Evolutionary conservation across 345 rosid species (phyloP), one percentile per base, ranked within the genome.

Genomic region (Toxicodendron radicans): DNA sequence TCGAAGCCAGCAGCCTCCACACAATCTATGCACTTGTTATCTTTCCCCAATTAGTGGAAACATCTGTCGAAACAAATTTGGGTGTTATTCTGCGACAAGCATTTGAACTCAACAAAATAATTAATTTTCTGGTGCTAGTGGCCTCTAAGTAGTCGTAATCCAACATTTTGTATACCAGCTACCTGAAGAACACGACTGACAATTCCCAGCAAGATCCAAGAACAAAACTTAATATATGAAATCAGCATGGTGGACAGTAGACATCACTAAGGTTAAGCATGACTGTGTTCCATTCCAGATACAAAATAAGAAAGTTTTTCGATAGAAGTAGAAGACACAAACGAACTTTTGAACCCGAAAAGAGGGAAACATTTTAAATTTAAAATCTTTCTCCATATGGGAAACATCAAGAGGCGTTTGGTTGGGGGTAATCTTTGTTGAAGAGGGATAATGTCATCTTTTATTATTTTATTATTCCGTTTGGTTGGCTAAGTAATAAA

Each of bases 1-100:
- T 95, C 95, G 74, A 89, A 95, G 23, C 99, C 99, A 0, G 83
- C 56, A 11, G 11, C 2, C 72, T 92, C 97, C 43, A 76, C 73
- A 67, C 99, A 95, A 75, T 87, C 92, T 70, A 58, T 71, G 86
- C 97, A 92, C 66, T 12, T 78, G 85, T 91, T 91, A 91, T 77
- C 98, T 76, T 20, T 88, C 91, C 9, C 99, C 99, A 45, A 82
- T 66, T 76, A 95, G 88, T 3, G 98, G 98, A 71, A 0, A 72
- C 83, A 90, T 79, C 97, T 95, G 90, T 12, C 17, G 30, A 61
- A n/a, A 20, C 32, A 73, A 57, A 66, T 10, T 72, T 65, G 38
- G 20, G 23, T 49, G 30, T 73, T 64, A 76, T 30, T 46, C 23
- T 16, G 49, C 23, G 38, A 18, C 68, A 20, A 52, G 12, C 60